Evolutionary conservation across 345 rosid species (phyloP).

Genomic region (Kandelia obovata): DNA sequence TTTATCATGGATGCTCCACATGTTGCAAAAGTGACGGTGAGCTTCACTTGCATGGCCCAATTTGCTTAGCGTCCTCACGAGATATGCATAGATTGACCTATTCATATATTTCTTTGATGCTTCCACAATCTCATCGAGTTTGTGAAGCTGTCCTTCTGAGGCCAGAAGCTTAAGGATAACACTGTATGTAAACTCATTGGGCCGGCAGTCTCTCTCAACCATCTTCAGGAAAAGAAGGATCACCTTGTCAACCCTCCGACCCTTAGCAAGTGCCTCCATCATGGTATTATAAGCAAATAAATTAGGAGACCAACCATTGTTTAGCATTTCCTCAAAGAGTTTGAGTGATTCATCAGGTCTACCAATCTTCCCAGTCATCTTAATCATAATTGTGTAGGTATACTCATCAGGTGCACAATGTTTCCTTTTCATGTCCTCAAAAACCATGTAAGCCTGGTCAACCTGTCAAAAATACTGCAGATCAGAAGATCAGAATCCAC

Average conservation of each 20-base stretch:
- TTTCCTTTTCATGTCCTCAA: constrained; percentile 71
- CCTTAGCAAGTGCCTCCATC: constrained; percentile 66
- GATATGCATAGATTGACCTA: constrained; percentile 67
- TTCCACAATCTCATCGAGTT: constrained; percentile 59
- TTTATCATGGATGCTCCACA: constrained; percentile 81
- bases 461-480: constrained; percentile 67
- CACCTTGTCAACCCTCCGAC: constrained; percentile 65
- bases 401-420: constrained; percentile 74
- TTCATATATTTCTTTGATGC: constrained; percentile 65
- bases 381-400: constrained; percentile 81
- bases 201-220: constrained; percentile 57
- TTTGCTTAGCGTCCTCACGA: constrained; percentile 64
- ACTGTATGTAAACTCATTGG: constrained; percentile 66
- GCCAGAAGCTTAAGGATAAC: constrained; percentile 54
- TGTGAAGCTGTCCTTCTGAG: constrained; percentile 60
- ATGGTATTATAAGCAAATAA: constrained; percentile 69
- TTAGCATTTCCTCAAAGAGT: constrained; percentile 68
- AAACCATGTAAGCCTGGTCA: constrained; percentile 62
- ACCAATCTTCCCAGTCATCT: constrained; percentile 68
- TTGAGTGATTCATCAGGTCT: constrained; percentile 50
- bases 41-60: constrained; percentile 83
- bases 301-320: constrained; percentile 48
- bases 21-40: constrained; percentile 75
- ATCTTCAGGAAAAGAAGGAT: constrained; percentile 66
- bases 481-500: constrained; percentile 52